Percentiles rank a stretch among this genome's conserved stretches.
phyloP scores from a whole-genome alignment of 106 monocot species.

The Ottelia alismoides region DNA sequence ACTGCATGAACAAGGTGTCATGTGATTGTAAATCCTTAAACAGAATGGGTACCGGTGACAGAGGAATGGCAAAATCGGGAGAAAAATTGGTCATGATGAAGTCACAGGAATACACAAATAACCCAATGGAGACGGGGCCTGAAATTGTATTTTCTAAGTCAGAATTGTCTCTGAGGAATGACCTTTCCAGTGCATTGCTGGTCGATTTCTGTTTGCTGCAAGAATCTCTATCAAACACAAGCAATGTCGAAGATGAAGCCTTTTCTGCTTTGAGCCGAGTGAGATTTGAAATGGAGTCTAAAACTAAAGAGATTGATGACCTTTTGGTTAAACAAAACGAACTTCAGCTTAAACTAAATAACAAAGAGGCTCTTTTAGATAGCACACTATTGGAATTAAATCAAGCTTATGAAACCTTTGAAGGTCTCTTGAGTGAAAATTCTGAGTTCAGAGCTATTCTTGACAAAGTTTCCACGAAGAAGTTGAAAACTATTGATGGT shows the following conservation, averaged over 20 bases:
- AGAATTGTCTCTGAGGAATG: slow-evolving; percentile 25
- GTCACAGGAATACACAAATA: too few relatives aligned
- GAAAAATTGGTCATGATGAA: too few relatives aligned
- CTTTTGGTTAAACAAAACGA: slow-evolving; percentile 14
- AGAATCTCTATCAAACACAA: slow-evolving; percentile 22
- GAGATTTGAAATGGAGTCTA: slow-evolving; percentile 30
- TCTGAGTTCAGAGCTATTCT: slow-evolving; percentile 24
- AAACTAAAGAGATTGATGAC: slow-evolving; percentile 29
- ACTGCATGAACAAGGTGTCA: too few relatives aligned
- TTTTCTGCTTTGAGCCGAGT: slow-evolving; percentile 10
- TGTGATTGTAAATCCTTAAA: too few relatives aligned
- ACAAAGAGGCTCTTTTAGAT: slow-evolving; percentile 18
- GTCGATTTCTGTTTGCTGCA: slow-evolving; percentile 50
- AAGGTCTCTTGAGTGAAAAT: slow-evolving; percentile 33
- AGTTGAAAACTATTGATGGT: too few relatives aligned
- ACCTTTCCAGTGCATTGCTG: slow-evolving; percentile 25
- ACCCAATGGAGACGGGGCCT: too few relatives aligned
- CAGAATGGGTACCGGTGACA: too few relatives aligned
- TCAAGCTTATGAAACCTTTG: slow-evolving; percentile 18
- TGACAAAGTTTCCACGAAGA: slow-evolving; percentile 23
- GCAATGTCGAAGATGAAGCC: slow-evolving; percentile 27
- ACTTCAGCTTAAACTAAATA: slow-evolving; percentile 17
- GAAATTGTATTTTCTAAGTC: slow-evolving; percentile 11
- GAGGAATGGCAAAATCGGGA: too few relatives aligned
- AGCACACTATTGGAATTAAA: slow-evolving; percentile 26